A percentile compares a stretch with the other conserved stretches of the same genome.
Conservation (phyloP, 257 asterid genomes). For the Solanum arcanum region DNA sequence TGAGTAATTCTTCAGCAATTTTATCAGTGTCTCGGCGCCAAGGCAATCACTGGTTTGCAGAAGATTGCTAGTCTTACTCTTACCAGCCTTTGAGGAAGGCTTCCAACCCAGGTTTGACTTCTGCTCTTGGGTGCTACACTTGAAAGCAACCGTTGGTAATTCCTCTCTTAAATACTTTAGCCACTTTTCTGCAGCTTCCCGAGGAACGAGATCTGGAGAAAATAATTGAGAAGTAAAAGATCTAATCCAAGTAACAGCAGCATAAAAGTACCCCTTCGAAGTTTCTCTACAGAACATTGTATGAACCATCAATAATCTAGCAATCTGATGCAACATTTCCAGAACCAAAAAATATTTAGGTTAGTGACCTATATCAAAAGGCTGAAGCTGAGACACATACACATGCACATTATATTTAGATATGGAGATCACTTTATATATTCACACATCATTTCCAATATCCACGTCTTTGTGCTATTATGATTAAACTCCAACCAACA, state of each 20-base stretch:
- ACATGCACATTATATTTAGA: background rate
- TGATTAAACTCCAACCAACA: background rate
- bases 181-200: conserved; percentile 92
- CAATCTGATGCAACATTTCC: background rate
- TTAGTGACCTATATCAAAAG: background rate
- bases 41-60: conserved; percentile 90
- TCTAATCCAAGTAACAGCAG: background rate
- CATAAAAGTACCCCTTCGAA: background rate
- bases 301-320: background rate
- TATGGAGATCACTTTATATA: background rate
- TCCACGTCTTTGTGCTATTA: background rate
- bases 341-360: background rate
- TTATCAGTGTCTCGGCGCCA: conserved; percentile 82
- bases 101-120: conserved; percentile 91
- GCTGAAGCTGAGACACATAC: background rate
- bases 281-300: background rate
- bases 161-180: conserved; percentile 91
- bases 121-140: conserved; percentile 95
- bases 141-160: conserved; percentile 85
- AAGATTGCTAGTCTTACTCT: conserved; percentile 19
- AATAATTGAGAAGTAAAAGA: background rate
- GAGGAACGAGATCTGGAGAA: conserved; percentile 76
- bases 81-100: conserved; percentile 40
- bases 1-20: conserved; percentile 71
- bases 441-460: background rate